These are phyloP conservation scores for Penicillium sp. DNA, from an alignment of 2,329 filamentous ascomycete species.

Conservation along the genomic window DNA sequence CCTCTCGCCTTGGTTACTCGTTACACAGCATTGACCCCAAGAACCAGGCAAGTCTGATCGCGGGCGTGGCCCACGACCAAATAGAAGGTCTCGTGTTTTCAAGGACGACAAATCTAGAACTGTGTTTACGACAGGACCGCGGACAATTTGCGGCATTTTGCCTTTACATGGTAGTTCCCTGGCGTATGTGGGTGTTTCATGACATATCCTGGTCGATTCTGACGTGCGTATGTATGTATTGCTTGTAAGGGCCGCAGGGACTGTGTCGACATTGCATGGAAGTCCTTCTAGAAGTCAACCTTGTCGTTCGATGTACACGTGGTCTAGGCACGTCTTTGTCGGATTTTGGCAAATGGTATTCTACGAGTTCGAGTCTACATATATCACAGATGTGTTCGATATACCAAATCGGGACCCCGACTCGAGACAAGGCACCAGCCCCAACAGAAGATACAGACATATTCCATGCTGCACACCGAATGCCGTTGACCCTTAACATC, in stretches of 20 bases:
- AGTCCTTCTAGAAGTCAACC: background rate
- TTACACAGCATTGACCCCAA: conserved; percentile 8
- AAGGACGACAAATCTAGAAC: background rate
- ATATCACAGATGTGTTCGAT: background rate
- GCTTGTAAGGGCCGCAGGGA: background rate
- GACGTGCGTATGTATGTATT: background rate
- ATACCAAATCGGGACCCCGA: background rate
- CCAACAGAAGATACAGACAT: background rate
- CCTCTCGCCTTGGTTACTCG: background rate
- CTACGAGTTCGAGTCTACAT: no score
- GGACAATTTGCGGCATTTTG: background rate
- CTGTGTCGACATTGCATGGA: background rate
- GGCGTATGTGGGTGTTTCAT: background rate
- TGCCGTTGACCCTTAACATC: background rate
- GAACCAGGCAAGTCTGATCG: background rate
- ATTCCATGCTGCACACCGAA: no score
- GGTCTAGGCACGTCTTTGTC: background rate
- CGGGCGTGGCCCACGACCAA: background rate
- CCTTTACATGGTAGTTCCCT: background rate
- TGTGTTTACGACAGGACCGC: background rate
- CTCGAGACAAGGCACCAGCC: background rate
- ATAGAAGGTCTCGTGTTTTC: conserved; percentile 1
- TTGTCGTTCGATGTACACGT: background rate
- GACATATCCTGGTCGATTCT: conserved; percentile 2
- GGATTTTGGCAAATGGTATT: background rate